Conservation (phyloP, 305 asterid genomes). For the Fraxinus latifolia region DNA sequence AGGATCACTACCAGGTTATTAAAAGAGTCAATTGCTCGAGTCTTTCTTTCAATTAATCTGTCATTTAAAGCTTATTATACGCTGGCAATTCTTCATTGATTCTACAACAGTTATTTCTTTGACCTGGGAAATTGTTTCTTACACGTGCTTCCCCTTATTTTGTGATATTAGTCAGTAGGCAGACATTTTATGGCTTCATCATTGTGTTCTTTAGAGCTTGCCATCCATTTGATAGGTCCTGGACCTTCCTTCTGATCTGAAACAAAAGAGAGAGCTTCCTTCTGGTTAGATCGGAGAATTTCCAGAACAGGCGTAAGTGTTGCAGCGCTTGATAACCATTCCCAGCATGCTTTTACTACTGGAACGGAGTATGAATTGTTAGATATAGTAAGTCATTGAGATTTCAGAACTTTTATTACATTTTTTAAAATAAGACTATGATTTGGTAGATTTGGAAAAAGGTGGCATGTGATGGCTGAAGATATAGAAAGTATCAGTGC, state of each 20-base stretch:
- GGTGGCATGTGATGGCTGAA: not conserved
- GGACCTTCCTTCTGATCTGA: not conserved
- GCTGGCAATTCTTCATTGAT: not conserved
- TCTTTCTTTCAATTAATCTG: not conserved
- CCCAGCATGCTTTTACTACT: not conserved
- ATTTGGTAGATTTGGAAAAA: not conserved
- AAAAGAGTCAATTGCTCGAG: not conserved
- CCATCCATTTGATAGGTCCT: not conserved
- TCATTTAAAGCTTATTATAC: not conserved
- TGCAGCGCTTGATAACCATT: not conserved
- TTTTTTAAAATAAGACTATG: not conserved
- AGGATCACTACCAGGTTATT: not conserved
- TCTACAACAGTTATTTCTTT: not conserved
- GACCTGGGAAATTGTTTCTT: not conserved
- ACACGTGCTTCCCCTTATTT: not conserved
- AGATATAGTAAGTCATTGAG: not conserved
- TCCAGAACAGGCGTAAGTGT: not conserved
- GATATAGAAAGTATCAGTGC: not conserved
- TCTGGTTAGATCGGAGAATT: not conserved
- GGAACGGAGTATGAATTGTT: not conserved
- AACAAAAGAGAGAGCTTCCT: slow-evolving; percentile 3
- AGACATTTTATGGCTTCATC: slow-evolving; percentile 1
- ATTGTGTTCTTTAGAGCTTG: slow-evolving; percentile 4
- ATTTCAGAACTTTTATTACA: not conserved
- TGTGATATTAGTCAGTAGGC: not conserved